These are phyloP conservation scores for Calonectria hongkongensis DNA, from an alignment of 2,329 filamentous ascomycete genomes.

Conservation along the genomic window DNA sequence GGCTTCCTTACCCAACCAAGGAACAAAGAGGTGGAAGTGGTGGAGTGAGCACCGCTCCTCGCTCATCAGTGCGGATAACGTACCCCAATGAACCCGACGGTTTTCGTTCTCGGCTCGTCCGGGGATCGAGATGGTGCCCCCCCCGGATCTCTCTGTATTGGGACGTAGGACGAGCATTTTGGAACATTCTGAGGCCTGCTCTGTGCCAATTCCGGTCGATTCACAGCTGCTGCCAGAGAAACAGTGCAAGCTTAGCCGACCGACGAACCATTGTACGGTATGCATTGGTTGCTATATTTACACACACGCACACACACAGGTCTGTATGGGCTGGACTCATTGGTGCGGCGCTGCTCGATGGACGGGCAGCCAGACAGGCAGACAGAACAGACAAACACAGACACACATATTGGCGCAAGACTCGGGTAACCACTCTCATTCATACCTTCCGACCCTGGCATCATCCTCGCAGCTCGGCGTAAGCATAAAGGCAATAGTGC, in stretches of 20 bases:
- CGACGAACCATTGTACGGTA: neutral
- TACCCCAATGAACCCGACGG: neutral
- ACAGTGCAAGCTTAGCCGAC: conserved; percentile 10
- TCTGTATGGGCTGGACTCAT: neutral
- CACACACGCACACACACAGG: neutral
- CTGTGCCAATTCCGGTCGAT: neutral
- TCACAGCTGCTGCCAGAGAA: conserved; percentile 6
- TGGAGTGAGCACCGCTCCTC: conserved; percentile 10
- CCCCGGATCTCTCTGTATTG: conserved; percentile 15
- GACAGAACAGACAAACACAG: too few relatives aligned
- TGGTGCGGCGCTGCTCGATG: neutral
- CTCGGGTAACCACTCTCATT: conserved; percentile 16
- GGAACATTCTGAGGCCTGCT: conserved; percentile 17
- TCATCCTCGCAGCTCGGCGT: conserved; percentile 26
- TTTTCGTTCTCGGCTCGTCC: conserved; percentile 18
- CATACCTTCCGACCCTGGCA: conserved; percentile 7
- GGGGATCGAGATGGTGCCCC: conserved; percentile 6
- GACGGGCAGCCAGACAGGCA: too few relatives aligned
- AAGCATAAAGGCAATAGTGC: conserved; percentile 11
- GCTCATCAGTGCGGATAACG: conserved; percentile 6
- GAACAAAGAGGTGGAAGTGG: conserved; percentile 12
- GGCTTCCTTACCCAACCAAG: conserved; percentile 25
- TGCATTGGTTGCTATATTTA: conserved; percentile 23
- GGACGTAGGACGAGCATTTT: conserved; percentile 27
- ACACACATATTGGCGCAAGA: conserved; percentile 6